Conservation (phyloP, 2,329 filamentous ascomycete genomes). For the Teratosphaeria nubilosa region DNA sequence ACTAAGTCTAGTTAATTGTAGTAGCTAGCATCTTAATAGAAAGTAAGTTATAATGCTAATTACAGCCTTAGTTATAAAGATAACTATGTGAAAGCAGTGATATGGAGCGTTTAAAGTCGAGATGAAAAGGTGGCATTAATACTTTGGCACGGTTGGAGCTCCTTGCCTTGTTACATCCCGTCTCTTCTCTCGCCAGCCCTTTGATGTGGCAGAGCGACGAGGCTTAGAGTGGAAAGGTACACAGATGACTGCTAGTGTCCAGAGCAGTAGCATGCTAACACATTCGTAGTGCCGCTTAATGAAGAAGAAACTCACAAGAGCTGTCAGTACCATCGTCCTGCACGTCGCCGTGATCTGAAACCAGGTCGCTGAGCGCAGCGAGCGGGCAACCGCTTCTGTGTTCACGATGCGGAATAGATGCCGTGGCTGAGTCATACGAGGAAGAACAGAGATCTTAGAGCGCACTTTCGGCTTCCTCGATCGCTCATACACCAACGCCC, state of each 20-base stretch:
- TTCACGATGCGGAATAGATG: conserved; percentile 3
- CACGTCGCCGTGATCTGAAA: background rate
- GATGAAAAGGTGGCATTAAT: too few relatives aligned
- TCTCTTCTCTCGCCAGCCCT: background rate
- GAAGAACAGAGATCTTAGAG: conserved; percentile 22
- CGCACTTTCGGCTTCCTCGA: conserved; percentile 2
- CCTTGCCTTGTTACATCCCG: background rate
- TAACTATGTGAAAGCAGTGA: too few relatives aligned
- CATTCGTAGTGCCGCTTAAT: background rate
- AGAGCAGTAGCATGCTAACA: background rate
- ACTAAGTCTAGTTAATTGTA: too few relatives aligned
- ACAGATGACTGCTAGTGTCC: background rate
- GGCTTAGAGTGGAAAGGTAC: background rate
- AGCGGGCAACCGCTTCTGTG: background rate
- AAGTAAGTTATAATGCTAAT: too few relatives aligned
- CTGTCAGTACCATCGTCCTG: background rate
- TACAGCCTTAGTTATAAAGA: too few relatives aligned
- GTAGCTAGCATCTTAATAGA: too few relatives aligned
- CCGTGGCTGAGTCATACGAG: conserved; percentile 18
- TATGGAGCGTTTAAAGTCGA: too few relatives aligned
- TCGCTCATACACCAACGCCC: conserved; percentile 5
- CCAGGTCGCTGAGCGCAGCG: background rate
- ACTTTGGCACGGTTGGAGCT: too few relatives aligned
- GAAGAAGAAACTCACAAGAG: background rate
- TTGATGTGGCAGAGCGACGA: background rate